Conservation (phyloP, 768 basidiomycete genomes). For the Mycena vulgaris region DNA sequence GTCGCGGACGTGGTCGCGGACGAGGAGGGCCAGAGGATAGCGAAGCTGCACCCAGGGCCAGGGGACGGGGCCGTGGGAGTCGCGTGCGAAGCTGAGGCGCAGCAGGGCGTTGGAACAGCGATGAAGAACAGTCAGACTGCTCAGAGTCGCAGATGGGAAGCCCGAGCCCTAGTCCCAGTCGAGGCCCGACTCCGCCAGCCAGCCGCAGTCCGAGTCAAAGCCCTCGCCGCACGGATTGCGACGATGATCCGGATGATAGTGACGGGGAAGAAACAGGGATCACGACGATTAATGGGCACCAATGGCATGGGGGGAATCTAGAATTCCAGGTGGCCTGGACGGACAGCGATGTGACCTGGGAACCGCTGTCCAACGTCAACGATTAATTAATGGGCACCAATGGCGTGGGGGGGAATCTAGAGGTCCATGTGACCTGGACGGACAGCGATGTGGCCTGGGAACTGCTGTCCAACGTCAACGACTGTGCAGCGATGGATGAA, state of each 20-base stretch:
- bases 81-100: too few relatives aligned
- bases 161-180: too few relatives aligned
- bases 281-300: conserved; percentile 2
- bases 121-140: too few relatives aligned
- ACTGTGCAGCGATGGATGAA: conserved; percentile 23
- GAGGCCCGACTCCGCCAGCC: too few relatives aligned
- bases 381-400: conserved; percentile 14
- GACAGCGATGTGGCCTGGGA: conserved; percentile 34
- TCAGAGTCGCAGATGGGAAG: too few relatives aligned
- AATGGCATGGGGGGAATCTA: conserved; percentile 2
- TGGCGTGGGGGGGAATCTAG: conserved; percentile 7
- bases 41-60: too few relatives aligned
- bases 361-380: conserved; percentile 11
- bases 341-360: conserved; percentile 33
- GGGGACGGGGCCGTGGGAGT: too few relatives aligned
- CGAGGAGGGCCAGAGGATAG: too few relatives aligned
- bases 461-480: conserved; percentile 4
- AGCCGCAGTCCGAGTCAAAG: too few relatives aligned
- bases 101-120: too few relatives aligned
- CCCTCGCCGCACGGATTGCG: too few relatives aligned
- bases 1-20: neutral
- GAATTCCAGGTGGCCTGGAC: conserved; percentile 30
- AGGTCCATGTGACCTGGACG: conserved; percentile 29
- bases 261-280: conserved; percentile 1
- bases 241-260: too few relatives aligned